Base-by-base conservation (phyloP, 2,329 filamentous ascomycete genomes). In the Ophiosphaerella herpotricha region DNA sequence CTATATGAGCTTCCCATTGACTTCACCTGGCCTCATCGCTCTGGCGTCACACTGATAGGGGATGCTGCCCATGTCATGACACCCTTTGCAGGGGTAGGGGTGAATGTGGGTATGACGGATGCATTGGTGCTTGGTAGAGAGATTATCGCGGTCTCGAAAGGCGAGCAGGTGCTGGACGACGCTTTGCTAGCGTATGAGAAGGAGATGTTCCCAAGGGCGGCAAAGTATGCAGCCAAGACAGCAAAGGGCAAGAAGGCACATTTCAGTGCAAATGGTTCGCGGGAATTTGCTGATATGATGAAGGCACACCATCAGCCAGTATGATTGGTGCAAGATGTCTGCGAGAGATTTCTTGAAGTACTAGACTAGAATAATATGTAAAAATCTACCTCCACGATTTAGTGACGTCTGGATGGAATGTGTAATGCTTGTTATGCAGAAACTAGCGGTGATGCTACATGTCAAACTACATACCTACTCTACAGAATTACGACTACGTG, bases 61-160 rank as follows among this genome's bases (percentile, higher is more conserved):
- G 83, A 86, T 57, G 80, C 83, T 1, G 83, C 83, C 7, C 83
- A 86, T 64, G 60, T 85, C 18, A 84, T 84, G 81, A 78, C 79
- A 1, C 80, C 81, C 0, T 83, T 80, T 54, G 80, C 79, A 1
- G 84, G 84, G 5, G 82, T 84, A 49, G 83, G 83, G 2, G 82
- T 85, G 23, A 86, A 86, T 59, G 71, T 79, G 16, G 82, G 77
- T 1, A 76, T 87, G 64, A 74, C 78, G 39, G 83, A 86, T 63
- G 78, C 82, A 7, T 64, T 80, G 52, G 66, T 76, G 18, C 72
- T 86, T 16, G 78, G 77, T 0, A 35, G 35, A 13, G 57, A 67
- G 36, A 61, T 68, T 16, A 23, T 61, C 6, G 49, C 48, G 11
- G 59, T 47, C 1, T 53, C 33, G n/a, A 48, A 45, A 8, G 63